Base-by-base conservation (phyloP, 768 basidiomycete genomes). In the Xanthoconium stramineum region DNA sequence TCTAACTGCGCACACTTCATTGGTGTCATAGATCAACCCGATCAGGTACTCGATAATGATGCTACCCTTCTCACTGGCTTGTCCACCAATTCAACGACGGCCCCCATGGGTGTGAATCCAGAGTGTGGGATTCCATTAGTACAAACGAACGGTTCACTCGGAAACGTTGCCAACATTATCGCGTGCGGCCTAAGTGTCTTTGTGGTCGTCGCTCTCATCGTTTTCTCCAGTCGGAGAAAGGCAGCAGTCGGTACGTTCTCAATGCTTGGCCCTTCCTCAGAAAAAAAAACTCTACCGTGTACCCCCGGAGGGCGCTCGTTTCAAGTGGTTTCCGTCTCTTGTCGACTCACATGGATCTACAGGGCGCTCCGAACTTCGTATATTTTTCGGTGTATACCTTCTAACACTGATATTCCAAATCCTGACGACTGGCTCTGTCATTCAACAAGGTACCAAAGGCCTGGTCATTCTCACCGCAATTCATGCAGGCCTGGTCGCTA, bases 141-240 rank as follows among this genome's bases (percentile, higher is more conserved):
- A 36, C 83, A 80, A 47, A 70, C 76, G 19, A 71, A 81, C 28
- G 80, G 83, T 29, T 81, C 83, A 6, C 72, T 92, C 9, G 91
- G 88, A 61, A 92, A 94, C 76, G 82, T 91, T 59, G 94, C 94
- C 56, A 91, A 97, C 68, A 85, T 94, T 67, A 78, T 92, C 58
- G 80, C 82, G 5, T 96, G 91, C 63, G 87, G 78, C n/a, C 65
- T 92, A 48, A 87, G 87, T 65, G 72, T 93, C 57, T 44, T 91
- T 30, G 65, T 88, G 62, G 72, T 83, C n/a, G 59, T 78, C 24
- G 69, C 68, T 36, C 78, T 98, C 40, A 77, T 91, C 39, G 73
- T 76, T 33, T 69, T 78, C 46, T 81, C 85, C 14, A 77, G 80
- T 53, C 74, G 85, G 49, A 75, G 96, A 52, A 87, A 85, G 64